Evolutionary conservation across 805 yeast species (phyloP).

Genomic region (Metschnikowia borealis): DNA sequence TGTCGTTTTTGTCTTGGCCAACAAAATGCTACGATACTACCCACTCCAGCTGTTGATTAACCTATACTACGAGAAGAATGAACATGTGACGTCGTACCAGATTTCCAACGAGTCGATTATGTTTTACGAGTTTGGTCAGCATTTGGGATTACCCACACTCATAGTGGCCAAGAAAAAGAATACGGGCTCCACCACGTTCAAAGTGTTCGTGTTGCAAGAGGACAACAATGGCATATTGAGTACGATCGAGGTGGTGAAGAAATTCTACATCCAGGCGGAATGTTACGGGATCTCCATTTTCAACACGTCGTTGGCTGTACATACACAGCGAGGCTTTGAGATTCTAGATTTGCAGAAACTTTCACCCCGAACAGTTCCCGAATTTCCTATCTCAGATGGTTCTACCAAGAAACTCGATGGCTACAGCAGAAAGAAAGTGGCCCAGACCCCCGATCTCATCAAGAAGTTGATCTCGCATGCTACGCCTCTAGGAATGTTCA

Average conservation of each 20-base stretch:
- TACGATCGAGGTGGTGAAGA: constrained; percentile 35
- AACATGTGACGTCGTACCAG: constrained; percentile 43
- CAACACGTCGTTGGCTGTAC: constrained; percentile 62
- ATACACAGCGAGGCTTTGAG: constrained; percentile 64
- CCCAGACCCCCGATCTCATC: constrained; percentile 21
- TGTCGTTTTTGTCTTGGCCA: constrained; percentile 55
- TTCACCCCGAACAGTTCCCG: constrained; percentile 57
- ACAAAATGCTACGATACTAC: constrained; percentile 56
- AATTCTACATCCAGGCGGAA: constrained; percentile 52
- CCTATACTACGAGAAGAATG: constrained; percentile 47
- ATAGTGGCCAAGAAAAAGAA: constrained; percentile 54
- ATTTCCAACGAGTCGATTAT: constrained; percentile 47
- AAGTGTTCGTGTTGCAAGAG: constrained; percentile 53
- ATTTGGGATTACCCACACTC: constrained; percentile 56
- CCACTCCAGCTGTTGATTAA: constrained; percentile 58
- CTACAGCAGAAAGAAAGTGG: constrained; percentile 29
- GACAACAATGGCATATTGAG: constrained; percentile 49
- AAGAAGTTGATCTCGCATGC: constrained; percentile 38
- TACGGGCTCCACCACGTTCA: constrained; percentile 46
- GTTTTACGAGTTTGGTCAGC: constrained; percentile 66
- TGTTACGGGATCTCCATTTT: constrained; percentile 59
- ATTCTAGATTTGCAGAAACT: constrained; percentile 56
- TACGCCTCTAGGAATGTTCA: constrained; percentile 61
- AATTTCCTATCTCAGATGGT: constrained; percentile 27
- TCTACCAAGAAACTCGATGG: constrained; percentile 27